phyloP scores from a whole-genome alignment of 139 green algal genomes.

The Yamagishiella unicocca region DNA sequence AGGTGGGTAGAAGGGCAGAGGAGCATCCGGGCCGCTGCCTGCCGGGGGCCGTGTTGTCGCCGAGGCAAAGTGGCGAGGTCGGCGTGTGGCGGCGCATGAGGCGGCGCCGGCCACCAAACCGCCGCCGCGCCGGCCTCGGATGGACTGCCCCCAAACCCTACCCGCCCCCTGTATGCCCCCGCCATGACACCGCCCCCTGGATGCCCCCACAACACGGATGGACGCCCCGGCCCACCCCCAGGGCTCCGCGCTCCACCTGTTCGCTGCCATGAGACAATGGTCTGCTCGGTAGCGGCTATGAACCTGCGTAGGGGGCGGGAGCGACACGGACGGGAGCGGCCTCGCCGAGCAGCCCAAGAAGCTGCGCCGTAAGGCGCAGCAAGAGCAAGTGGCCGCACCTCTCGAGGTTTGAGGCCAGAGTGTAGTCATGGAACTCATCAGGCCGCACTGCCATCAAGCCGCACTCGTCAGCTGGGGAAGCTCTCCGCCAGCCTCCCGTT shows the following conservation, averaged over 20 bases:
- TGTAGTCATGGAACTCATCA: slow-evolving; percentile 77
- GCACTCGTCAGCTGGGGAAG: too few species aligned
- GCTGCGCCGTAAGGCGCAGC: neutral
- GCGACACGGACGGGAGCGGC: too few species aligned
- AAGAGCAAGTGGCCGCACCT: slow-evolving; percentile 48
- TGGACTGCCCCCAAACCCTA: too few species aligned
- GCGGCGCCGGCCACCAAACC: too few species aligned
- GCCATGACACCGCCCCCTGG: too few species aligned
- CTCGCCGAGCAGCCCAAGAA: too few species aligned
- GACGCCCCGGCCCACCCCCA: neutral
- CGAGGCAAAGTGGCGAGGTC: neutral
- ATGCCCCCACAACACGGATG: too few species aligned
- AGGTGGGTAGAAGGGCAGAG: neutral
- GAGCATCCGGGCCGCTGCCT: neutral
- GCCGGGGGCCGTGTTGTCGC: neutral
- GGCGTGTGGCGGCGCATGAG: too few species aligned
- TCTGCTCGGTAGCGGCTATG: slow-evolving; percentile 57
- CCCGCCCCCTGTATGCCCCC: too few species aligned
- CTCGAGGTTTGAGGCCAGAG: slow-evolving; percentile 66
- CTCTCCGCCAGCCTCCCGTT: too few species aligned
- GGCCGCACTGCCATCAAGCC: too few species aligned
- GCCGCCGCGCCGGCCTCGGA: too few species aligned
- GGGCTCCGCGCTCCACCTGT: slow-evolving; percentile 43
- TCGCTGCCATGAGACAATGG: slow-evolving; percentile 56
- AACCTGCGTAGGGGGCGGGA: slow-evolving; percentile 39